Evolutionary conservation across 768 basidiomycete genomes (phyloP).

Genomic region (Mycena leptocephala): DNA sequence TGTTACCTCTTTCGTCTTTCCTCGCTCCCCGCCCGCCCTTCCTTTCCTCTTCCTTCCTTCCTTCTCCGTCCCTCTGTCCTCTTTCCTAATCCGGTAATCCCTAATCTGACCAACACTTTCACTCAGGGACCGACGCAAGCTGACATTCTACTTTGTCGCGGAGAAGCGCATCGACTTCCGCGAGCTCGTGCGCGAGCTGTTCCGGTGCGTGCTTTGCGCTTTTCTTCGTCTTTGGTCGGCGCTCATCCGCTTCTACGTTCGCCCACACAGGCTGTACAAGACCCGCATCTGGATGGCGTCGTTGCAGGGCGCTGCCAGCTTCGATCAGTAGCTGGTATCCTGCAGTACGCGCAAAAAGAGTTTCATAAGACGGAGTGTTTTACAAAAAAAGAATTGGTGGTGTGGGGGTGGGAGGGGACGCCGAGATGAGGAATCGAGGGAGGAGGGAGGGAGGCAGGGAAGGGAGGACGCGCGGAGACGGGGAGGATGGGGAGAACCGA

Average conservation of each 20-base stretch:
- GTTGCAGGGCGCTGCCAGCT: slow-evolving; percentile 62
- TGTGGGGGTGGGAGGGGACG: not conserved
- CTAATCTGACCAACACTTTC: not conserved
- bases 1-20: not conserved
- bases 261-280: slow-evolving; percentile 81
- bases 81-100: not conserved
- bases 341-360: too few species aligned
- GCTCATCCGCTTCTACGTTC: not conserved
- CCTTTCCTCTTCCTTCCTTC: not conserved
- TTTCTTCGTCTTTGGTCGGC: too few species aligned
- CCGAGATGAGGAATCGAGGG: too few species aligned
- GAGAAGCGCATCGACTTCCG: slow-evolving; percentile 97
- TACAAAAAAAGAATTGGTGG: too few species aligned
- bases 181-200: slow-evolving; percentile 95
- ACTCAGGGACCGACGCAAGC: slow-evolving; percentile 94
- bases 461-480: not conserved
- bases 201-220: slow-evolving; percentile 70
- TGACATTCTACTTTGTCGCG: slow-evolving; percentile 98
- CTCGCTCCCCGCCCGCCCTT: not conserved
- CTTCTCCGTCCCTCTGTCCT: too few species aligned
- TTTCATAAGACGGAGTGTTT: not conserved
- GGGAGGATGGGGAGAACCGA: too few species aligned
- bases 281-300: slow-evolving; percentile 98
- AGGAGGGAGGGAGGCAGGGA: not conserved
- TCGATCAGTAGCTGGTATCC: slow-evolving; percentile 30